Base-by-base conservation (phyloP, 176 grass and related monocot genomes). In the Zea luxurians region DNA sequence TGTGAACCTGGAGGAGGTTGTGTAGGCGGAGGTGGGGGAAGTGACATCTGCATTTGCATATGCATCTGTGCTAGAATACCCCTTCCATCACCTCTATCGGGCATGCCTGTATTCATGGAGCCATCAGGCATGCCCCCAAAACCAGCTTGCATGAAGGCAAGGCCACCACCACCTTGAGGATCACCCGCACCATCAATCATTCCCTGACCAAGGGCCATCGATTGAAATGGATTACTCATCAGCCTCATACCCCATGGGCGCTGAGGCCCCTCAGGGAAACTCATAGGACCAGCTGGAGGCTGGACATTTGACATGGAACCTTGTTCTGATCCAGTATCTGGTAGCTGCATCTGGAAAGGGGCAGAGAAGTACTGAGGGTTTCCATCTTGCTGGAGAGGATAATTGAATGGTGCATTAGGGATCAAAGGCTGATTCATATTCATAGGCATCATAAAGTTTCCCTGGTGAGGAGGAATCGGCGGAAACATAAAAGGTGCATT, bases 391-490 rank as follows among this genome's bases (percentile, higher is more conserved):
- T 88, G 88, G 36, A 85, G 75, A 48, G 88, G 88, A n/a, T 87
- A 90, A 80, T 57, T 76, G 71, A 90, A 87, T 61, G 88, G 75
- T n/a, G 80, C 37, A 2, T 65, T 84, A 36, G 70, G 61, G 11
- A 86, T 70, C 68, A 70, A 35, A 61, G 81, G 73, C 49, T 93
- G 91, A 84, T 93, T 91, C 78, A 86, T 88, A 59, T 92, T 96
- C 93, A 92, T 79, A 18, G 84, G 86, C 84, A 92, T 88, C 83
- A 83, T 77, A 36, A 90, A 96, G 66, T 92, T 96, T 48, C 82
- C 82, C 42, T 86, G 90, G 62, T 90, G 89, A 87, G 80, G 71
- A 70, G 77, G 75, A 53, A 96, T 73, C 21, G 82, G 90, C 38
- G 87, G 90, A 70, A 90, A 90, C 78, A 89, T 83, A 84, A 88